Evolutionary conservation across 179 eudicot genomes (phyloP), one percentile per base, ranked within the genome.

Genomic region (Corrigiola litoralis): DNA sequence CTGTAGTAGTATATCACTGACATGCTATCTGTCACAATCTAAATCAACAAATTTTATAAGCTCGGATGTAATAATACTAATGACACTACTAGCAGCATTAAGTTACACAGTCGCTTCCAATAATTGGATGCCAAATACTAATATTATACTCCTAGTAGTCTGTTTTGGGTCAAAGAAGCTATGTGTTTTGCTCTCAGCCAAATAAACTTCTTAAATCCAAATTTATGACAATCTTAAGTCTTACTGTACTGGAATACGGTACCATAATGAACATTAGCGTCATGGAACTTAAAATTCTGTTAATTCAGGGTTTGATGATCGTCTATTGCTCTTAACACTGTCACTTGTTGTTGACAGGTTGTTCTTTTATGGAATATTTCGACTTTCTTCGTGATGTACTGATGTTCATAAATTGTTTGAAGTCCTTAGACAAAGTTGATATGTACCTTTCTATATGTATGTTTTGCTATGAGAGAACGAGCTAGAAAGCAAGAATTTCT

Each of bases 171-270:
- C 70, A 71, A 64, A 71, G 51, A 13, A 16, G 42, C 6, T 14
- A n/a, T n/a, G n/a, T n/a, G n/a, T n/a, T 55, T 68, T 25, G 9
- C 37, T 64, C 46, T 54, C 53, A 61, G 32, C 54, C 61, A 61
- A 44, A 61, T 42, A 23, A 16, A 6, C 37, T 36, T 34, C 36
- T 36, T 55, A 24, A 47, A 45, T 55, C 32, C 51, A 32, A 37
- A 61, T 61, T 61, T 69, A 44, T 14, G 55, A 51, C 67, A 61
- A 61, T 40, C 36, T 54, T 64, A n/a, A n/a, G n/a, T n/a, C n/a
- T n/a, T n/a, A n/a, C n/a, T n/a, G n/a, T 53, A 70, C 45, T 70
- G 74, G 74, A 46, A 70, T 54, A 63, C 46, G 57, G 56, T 63
- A 46, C 62, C 74, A 52, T 51, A 38, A 61, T 61, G 62, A 62